Percentiles rank a stretch among this genome's conserved stretches.
phyloP scores from a whole-genome alignment of 2,329 filamentous ascomycete genomes.

The Drechslerella coelobrocha region DNA sequence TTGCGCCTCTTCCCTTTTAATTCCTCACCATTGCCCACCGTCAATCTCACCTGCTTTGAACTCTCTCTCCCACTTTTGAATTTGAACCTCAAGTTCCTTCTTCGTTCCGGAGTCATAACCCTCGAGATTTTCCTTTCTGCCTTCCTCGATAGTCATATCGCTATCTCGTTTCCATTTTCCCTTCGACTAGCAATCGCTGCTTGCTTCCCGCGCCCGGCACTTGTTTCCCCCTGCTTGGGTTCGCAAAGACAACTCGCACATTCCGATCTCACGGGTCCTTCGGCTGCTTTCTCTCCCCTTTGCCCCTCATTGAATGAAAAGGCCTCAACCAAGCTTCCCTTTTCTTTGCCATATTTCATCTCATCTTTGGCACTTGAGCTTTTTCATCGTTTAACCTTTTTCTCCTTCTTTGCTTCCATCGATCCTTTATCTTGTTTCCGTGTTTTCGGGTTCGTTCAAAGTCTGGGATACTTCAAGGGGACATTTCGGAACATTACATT shows the following conservation, averaged over 20 bases:
- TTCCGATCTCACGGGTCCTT: slow-evolving; percentile 49
- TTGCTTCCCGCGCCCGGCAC: slow-evolving; percentile 24
- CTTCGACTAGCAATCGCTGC: slow-evolving; percentile 17
- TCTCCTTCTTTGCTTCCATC: slow-evolving; percentile 5
- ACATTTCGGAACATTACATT: slow-evolving; percentile 15
- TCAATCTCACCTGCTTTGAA: slow-evolving; percentile 46
- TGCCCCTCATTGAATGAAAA: slow-evolving; percentile 45
- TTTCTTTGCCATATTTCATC: slow-evolving; percentile 42
- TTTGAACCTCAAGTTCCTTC: slow-evolving; percentile 19
- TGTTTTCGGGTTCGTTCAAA: slow-evolving; percentile 34
- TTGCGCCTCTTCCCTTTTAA: slow-evolving; percentile 51
- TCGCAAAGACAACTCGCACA: slow-evolving; percentile 28
- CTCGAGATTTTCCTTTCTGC: slow-evolving; percentile 30
- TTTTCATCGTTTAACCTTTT: background rate
- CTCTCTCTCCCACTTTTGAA: slow-evolving; percentile 23
- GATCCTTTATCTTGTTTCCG: slow-evolving; percentile 12
- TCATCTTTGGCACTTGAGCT: slow-evolving; percentile 27
- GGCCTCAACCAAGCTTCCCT: slow-evolving; percentile 25
- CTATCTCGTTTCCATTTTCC: slow-evolving; percentile 48
- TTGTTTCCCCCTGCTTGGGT: slow-evolving; percentile 28
- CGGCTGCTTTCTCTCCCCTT: slow-evolving; percentile 29
- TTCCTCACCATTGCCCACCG: slow-evolving; percentile 43
- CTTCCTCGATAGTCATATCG: slow-evolving; percentile 40
- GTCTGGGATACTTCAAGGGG: slow-evolving; percentile 44
- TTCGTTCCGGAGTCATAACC: background rate